A percentile compares a stretch with the other conserved stretches of the same genome.
These are phyloP conservation scores for Coemansia sp. DNA, from an alignment of 371 early-diverging fungal species.

Conservation along the genomic window DNA sequence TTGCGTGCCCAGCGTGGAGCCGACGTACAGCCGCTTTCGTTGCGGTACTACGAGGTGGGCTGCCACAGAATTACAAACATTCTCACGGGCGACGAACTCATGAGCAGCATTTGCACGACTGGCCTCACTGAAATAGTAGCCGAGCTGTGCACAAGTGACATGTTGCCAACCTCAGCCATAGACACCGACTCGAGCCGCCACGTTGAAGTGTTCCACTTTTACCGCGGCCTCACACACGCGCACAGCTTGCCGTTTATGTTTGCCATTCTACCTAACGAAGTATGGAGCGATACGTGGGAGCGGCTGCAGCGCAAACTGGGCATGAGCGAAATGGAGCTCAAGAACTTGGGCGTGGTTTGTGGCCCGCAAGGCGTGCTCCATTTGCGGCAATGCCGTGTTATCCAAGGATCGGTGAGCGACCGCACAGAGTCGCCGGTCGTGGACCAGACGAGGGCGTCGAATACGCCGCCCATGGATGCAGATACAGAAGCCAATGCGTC, in stretches of 20 bases:
- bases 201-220: constrained; percentile 75
- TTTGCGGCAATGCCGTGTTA: constrained; percentile 15
- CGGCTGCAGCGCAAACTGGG: constrained; percentile 74
- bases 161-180: constrained; percentile 51
- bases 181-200: constrained; percentile 55
- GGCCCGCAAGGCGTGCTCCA: constrained; percentile 44
- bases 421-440: neutral
- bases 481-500: neutral
- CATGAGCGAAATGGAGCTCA: constrained; percentile 83
- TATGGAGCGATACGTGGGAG: constrained; percentile 63
- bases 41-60: constrained; percentile 55
- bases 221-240: constrained; percentile 61
- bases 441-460: constrained; percentile 3
- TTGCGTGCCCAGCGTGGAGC: constrained; percentile 36
- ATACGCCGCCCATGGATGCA: constrained; percentile 6
- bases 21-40: constrained; percentile 49
- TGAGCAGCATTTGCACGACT: constrained; percentile 47
- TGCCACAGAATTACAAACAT: constrained; percentile 53
- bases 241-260: constrained; percentile 87
- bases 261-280: constrained; percentile 67
- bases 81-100: constrained; percentile 52
- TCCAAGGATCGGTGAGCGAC: constrained; percentile 15
- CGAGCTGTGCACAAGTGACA: constrained; percentile 23
- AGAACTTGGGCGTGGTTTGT: constrained; percentile 68
- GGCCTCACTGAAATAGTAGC: constrained; percentile 27